Conservation (phyloP, 2,329 filamentous ascomycete species). For the Aspergillus fructus region DNA sequence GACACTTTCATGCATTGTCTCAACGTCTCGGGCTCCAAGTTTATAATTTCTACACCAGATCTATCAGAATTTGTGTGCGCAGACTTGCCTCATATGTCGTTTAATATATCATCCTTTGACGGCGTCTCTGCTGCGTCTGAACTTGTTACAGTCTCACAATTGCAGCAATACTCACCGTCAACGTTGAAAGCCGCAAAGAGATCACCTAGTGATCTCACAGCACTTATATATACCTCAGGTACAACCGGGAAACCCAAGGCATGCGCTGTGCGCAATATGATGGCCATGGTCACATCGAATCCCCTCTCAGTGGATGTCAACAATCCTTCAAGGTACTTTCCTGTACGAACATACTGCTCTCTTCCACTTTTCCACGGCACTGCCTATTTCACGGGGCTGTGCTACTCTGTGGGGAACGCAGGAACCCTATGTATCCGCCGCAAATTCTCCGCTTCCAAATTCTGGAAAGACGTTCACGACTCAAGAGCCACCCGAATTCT, state of each 20-base stretch:
- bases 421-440: constrained; percentile 46
- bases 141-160: constrained; percentile 23
- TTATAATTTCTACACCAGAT: constrained; percentile 48
- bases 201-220: constrained; percentile 34
- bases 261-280: constrained; percentile 42
- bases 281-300: constrained; percentile 38
- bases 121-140: constrained; percentile 23
- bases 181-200: constrained; percentile 32
- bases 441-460: constrained; percentile 48
- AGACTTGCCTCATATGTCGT: constrained; percentile 36
- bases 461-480: constrained; percentile 48
- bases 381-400: constrained; percentile 46
- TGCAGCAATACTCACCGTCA: constrained; percentile 27
- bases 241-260: constrained; percentile 51
- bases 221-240: constrained; percentile 50
- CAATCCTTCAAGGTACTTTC: constrained; percentile 43
- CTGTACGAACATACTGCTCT: constrained; percentile 48
- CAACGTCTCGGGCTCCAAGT: constrained; percentile 40
- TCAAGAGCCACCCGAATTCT: constrained; percentile 44
- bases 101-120: constrained; percentile 42
- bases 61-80: constrained; percentile 35
- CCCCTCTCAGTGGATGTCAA: constrained; percentile 36
- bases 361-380: constrained; percentile 53
- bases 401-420: constrained; percentile 40
- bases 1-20: constrained; percentile 48